Percentiles rank a stretch among this genome's conserved stretches.
Conservation (phyloP, 805 yeast genomes). For the Candida xiaguanensis region DNA sequence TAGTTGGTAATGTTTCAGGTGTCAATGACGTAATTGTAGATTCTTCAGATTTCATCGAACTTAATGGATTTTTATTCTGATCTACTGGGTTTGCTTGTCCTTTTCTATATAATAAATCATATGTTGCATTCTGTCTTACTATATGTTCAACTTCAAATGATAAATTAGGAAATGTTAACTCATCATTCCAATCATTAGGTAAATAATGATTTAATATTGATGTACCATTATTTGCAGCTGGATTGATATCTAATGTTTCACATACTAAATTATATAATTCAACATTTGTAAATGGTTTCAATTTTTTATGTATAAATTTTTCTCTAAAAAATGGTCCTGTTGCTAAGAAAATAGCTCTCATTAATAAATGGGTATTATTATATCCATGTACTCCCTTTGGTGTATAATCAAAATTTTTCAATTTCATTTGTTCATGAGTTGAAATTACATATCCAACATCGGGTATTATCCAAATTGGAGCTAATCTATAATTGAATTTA, state of each 20-base stretch:
- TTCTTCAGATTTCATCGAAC: constrained; percentile 23
- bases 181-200: constrained; percentile 46
- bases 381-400: constrained; percentile 86
- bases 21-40: constrained; percentile 14
- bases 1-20: constrained; percentile 17
- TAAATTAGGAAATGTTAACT: constrained; percentile 46
- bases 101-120: constrained; percentile 41
- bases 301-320: constrained; percentile 25
- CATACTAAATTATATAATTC: constrained; percentile 76
- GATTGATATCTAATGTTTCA: constrained; percentile 49
- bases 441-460: constrained; percentile 75
- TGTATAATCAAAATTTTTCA: constrained; percentile 44
- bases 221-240: constrained; percentile 62
- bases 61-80: constrained; percentile 20
- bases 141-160: constrained; percentile 42
- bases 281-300: constrained; percentile 65
- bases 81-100: constrained; percentile 9
- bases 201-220: constrained; percentile 30
- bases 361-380: constrained; percentile 67
- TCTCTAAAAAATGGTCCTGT: constrained; percentile 71
- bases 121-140: constrained; percentile 45
- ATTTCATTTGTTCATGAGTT: constrained; percentile 54
- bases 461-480: constrained; percentile 85
- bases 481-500: constrained; percentile 57
- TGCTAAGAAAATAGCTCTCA: constrained; percentile 81